Evolutionary conservation across 805 yeast genomes (phyloP), one percentile per base, ranked within the genome.

Genomic region (Metschnikowia proteae): DNA sequence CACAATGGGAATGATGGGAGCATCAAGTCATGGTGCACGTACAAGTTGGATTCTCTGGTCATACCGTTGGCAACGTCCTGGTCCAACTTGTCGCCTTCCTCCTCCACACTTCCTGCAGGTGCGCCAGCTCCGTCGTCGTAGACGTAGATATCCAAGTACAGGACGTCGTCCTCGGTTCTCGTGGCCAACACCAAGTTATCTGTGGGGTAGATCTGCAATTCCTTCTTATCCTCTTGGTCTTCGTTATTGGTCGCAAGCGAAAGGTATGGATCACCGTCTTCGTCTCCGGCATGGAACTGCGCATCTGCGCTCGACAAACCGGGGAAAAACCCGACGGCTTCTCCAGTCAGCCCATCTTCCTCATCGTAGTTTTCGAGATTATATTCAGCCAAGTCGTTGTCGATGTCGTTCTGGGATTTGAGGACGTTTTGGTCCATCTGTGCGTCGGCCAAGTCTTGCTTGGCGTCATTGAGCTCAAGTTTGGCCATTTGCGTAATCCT

Each of bases 21-120:
- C 97, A 94, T 89, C 58, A 92, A 70, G 66, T 94, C 99, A 67
- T 94, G 99, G 64, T 94, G 99, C 44, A 92, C 94, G 62, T 94
- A 94, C 54, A 94, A 71, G 34, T 84, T 81, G 47, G 84, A 79
- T 43, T 82, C 94, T 71, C 95, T 79, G 35, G 79, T 78, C 60
- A 81, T 65, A 9, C 92, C 95, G 55, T 75, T 80, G 43, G 87
- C 86, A 11, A 82, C 88, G 64, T 84, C 88, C n/a, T 82, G 82
- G 60, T 86, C 91, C 32, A 70, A 60, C 51, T 77, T 76, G 59
- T 85, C 92, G 39, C 74, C 83, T 52, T 83, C 91, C 53, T 79
- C 84, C 51, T 84, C 90, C 28, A 78, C 75, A 4, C 81, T 75
- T 25, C 83, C 83, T 28, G 71, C 76, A 45, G 89, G 92, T 43